Base-by-base conservation (phyloP, 768 basidiomycete species). In the Tulasnella sp. region DNA sequence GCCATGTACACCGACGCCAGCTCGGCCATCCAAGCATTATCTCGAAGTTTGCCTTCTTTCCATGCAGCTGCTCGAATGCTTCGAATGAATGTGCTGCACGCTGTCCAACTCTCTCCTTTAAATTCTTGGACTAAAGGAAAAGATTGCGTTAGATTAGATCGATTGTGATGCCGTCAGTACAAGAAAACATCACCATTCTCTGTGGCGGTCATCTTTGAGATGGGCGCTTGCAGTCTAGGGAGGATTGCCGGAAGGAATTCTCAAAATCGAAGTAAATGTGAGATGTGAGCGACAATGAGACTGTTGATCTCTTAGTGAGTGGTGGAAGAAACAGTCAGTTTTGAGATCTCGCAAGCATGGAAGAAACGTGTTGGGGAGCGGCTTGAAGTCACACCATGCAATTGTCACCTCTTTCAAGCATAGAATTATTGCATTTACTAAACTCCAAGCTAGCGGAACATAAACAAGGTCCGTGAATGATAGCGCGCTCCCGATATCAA, bases 1-100 rank as follows among this genome's bases (percentile, higher is more conserved):
- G 75, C 6, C 14, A 76, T 24, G 38, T 34, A 34, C 19, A 24
- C n/a, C 34, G 75, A 76, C 24, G 75, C 75, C 34, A 48, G 31
- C 34, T 48, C 44, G 6, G 75, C 75, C 75, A 76, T 76, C 75
- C 75, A 76, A 10, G 5, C 75, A 21, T 4, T 16, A 48, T 76
- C 75, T 39, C 52, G 39, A 36, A 76, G 12, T 42, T 76, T 76
- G 27, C 75, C 75, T 76, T 76, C 40, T 27, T 56, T 58, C n/a
- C 19, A 76, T 27, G 75, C 75, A 3, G 39, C 36, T 31, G 36
- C 21, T 31, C 75, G 44, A 19, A 76, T 38, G 36, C n/a, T 48
- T 38, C 34, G 44, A 34, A 76, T 48, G 44, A 76, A 76, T n/a
- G 27, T 12, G 36, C 46, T 48, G 31, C 75, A 76, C 48, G 42